Percentiles rank a stretch among this genome's conserved stretches.
Evolutionary conservation across 371 early-diverging fungal species (phyloP).

Genomic region (Syncephalastrum contaminatum): DNA sequence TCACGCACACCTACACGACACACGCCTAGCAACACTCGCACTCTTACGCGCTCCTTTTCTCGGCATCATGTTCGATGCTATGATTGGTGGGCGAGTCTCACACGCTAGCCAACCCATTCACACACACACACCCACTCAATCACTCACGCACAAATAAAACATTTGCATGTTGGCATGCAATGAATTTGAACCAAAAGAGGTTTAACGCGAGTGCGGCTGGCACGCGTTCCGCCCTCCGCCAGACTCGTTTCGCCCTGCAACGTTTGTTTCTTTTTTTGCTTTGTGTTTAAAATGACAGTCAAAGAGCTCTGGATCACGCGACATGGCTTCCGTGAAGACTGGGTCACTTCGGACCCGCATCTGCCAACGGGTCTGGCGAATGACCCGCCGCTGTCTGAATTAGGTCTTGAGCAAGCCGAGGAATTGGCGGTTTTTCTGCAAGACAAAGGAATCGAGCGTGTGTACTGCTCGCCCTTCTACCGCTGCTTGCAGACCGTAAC

Average conservation of each 20-base stretch:
- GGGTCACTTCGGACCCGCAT: conserved; percentile 27
- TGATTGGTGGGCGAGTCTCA: too few species aligned
- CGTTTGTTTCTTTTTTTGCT: background rate
- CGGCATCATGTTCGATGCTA: too few species aligned
- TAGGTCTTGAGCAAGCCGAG: conserved; percentile 33
- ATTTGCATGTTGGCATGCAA: too few species aligned
- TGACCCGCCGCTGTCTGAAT: conserved; percentile 32
- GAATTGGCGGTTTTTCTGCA: conserved; percentile 27
- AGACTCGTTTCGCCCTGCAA: background rate
- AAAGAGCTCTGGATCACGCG: conserved; percentile 37
- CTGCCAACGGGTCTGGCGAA: conserved; percentile 26
- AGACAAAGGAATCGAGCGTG: conserved; percentile 26
- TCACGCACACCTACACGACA: background rate
- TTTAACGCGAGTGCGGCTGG: too few species aligned
- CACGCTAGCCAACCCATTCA: too few species aligned
- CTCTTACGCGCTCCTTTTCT: too few species aligned
- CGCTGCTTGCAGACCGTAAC: conserved; percentile 33
- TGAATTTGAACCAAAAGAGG: too few species aligned
- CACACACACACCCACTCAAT: too few species aligned
- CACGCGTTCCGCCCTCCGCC: too few species aligned
- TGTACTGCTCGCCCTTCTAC: conserved; percentile 42
- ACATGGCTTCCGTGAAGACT: conserved; percentile 43
- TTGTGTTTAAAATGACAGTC: conserved; percentile 9
- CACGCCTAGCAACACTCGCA: too few species aligned
- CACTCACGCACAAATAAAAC: too few species aligned